Conservation (phyloP, 257 asterid species). For the Ophiorrhiza pumila region DNA sequence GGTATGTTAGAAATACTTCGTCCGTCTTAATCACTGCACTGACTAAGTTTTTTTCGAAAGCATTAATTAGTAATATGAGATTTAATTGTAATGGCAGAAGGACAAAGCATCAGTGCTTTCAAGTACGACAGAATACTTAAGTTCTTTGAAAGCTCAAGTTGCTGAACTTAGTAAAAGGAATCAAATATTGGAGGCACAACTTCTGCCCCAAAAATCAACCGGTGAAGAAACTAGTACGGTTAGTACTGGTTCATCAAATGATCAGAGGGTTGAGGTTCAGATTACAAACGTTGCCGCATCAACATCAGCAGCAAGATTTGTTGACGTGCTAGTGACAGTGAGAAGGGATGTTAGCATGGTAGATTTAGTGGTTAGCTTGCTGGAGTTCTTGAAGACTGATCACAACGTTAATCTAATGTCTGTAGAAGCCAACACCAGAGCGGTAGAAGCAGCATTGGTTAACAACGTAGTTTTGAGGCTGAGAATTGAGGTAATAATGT, state of each 20-base stretch:
- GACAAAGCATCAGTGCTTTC: slow-evolving; percentile 78
- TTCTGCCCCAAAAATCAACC: slow-evolving; percentile 5
- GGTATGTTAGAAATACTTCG: slow-evolving; percentile 23
- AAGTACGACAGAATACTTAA: slow-evolving; percentile 52
- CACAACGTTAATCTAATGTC: slow-evolving; percentile 33
- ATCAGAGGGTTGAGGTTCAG: slow-evolving; percentile 37
- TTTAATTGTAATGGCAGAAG: slow-evolving; percentile 38
- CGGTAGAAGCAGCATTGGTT: slow-evolving; percentile 32
- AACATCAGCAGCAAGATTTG: slow-evolving; percentile 39
- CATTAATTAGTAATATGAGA: not conserved
- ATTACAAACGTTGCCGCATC: slow-evolving; percentile 36
- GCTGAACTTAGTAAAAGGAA: slow-evolving; percentile 44
- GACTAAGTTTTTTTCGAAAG: not conserved
- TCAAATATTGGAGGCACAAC: slow-evolving; percentile 42
- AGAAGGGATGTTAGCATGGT: slow-evolving; percentile 39
- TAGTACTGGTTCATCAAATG: slow-evolving; percentile 9
- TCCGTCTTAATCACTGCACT: too few relatives aligned
- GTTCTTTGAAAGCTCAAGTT: slow-evolving; percentile 51
- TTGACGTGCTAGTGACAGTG: slow-evolving; percentile 54
- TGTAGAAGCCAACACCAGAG: slow-evolving; percentile 45
- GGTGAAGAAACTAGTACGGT: slow-evolving; percentile 7
- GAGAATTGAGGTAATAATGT: slow-evolving; percentile 54
- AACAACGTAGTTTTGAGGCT: slow-evolving; percentile 43
- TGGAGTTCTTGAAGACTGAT: slow-evolving; percentile 54
- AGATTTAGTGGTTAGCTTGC: slow-evolving; percentile 40